These are phyloP conservation scores for Xerocomus nothofagi DNA, from an alignment of 1,284 basidiomycete species.

Conservation along the genomic window DNA sequence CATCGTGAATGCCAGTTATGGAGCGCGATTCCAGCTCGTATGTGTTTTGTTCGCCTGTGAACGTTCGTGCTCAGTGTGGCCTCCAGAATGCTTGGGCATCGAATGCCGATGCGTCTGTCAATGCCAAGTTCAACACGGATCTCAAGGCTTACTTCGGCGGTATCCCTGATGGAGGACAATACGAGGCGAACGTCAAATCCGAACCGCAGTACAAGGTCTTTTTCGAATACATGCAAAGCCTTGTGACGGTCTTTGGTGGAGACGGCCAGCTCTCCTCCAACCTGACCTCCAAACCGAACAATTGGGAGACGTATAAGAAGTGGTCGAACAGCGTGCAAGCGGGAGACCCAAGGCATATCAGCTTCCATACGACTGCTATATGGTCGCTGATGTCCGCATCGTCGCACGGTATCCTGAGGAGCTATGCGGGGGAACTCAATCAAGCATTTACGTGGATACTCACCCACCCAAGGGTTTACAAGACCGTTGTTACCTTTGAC, in stretches of 20 bases:
- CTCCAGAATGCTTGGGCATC: no score
- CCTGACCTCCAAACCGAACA: not conserved
- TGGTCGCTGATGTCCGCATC: not conserved
- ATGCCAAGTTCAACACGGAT: no score
- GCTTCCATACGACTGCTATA: conserved; percentile 1
- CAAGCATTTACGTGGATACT: conserved; percentile 2
- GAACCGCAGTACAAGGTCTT: not conserved
- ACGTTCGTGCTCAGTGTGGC: no score
- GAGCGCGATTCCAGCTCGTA: no score
- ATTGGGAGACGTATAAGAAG: not conserved
- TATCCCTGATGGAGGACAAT: no score
- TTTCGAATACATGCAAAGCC: conserved; percentile 1
- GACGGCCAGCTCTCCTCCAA: not conserved
- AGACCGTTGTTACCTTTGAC: not conserved
- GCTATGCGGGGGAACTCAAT: not conserved
- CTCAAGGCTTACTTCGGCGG: conserved; percentile 3
- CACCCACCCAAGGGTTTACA: not conserved
- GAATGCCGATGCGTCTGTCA: no score
- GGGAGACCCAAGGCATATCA: not conserved
- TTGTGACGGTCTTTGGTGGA: not conserved
- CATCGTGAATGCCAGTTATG: not conserved
- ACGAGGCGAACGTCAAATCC: no score
- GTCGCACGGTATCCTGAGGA: not conserved
- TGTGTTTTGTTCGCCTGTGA: no score
- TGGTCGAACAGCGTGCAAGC: not conserved